These are phyloP conservation scores for Avena atlantica DNA, from an alignment of 176 grass and related monocot genomes.

Conservation along the genomic window DNA sequence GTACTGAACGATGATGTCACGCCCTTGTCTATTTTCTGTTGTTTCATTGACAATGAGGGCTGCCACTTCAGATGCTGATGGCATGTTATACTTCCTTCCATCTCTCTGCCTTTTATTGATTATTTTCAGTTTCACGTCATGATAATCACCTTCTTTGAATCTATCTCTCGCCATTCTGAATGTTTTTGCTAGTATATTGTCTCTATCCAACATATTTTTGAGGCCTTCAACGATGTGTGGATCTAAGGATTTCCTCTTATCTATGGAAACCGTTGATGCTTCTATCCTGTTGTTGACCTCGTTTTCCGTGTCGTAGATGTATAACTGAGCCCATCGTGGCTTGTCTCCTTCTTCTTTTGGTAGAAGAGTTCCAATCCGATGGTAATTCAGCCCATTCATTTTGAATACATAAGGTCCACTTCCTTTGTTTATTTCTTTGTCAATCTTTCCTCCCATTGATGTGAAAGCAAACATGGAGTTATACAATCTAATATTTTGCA, in stretches of 20 bases:
- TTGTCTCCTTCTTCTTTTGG: neutral
- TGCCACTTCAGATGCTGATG: constrained; percentile 26
- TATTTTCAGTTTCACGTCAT: constrained; percentile 21
- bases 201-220: neutral
- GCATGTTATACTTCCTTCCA: constrained; percentile 11
- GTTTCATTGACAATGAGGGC: constrained; percentile 27
- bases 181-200: constrained; percentile 32
- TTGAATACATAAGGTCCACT: constrained; percentile 2
- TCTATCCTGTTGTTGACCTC: constrained; percentile 31
- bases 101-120: neutral
- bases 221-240: neutral
- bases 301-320: constrained; percentile 19
- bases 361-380: constrained; percentile 26
- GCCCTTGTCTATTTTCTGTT: no score
- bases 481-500: constrained; percentile 32
- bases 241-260: neutral
- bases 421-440: constrained; percentile 24
- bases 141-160: constrained; percentile 1
- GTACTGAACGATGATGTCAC: constrained; percentile 33
- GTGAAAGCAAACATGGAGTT: constrained; percentile 53
- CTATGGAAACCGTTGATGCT: neutral
- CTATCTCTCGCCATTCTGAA: constrained; percentile 36
- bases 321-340: neutral
- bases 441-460: constrained; percentile 32
- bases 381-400: constrained; percentile 29